Conservation (phyloP, 2,329 filamentous ascomycete species). For the Trichoderma sp. region DNA sequence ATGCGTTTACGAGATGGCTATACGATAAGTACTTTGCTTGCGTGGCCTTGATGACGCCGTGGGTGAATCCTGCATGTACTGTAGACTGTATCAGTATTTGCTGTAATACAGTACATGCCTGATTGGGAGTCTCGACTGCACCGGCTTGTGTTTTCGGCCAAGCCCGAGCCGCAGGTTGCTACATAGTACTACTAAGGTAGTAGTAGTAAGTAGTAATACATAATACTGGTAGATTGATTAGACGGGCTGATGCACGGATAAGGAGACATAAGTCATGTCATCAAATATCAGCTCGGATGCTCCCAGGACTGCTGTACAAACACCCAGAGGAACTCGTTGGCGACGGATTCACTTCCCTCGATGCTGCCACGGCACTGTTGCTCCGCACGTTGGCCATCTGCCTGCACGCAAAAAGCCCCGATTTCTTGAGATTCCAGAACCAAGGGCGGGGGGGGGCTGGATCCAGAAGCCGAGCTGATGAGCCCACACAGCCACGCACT, state of each 20-base stretch:
- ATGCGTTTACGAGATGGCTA: background rate
- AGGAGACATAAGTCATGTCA: background rate
- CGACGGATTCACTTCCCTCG: background rate
- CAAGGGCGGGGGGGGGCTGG: background rate
- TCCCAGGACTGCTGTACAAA: too few species aligned
- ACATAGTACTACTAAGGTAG: too few species aligned
- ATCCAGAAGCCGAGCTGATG: conserved; percentile 3
- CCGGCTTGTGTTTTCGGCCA: background rate
- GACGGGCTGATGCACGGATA: background rate
- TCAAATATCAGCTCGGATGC: background rate
- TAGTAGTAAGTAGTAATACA: too few species aligned
- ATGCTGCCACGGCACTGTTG: background rate
- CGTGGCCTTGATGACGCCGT: background rate
- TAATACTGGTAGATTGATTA: too few species aligned
- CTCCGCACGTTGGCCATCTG: background rate
- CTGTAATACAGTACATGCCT: background rate
- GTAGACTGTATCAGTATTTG: too few species aligned
- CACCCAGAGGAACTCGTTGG: background rate
- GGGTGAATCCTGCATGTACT: too few species aligned
- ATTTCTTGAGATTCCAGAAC: conserved; percentile 7
- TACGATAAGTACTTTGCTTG: background rate
- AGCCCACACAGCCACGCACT: conserved; percentile 3
- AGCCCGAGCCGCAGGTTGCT: background rate
- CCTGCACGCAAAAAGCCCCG: background rate
- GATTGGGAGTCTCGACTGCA: background rate